Evolutionary conservation across 2,329 filamentous ascomycete genomes (phyloP).

Genomic region (Cytospora chrysosperma): DNA sequence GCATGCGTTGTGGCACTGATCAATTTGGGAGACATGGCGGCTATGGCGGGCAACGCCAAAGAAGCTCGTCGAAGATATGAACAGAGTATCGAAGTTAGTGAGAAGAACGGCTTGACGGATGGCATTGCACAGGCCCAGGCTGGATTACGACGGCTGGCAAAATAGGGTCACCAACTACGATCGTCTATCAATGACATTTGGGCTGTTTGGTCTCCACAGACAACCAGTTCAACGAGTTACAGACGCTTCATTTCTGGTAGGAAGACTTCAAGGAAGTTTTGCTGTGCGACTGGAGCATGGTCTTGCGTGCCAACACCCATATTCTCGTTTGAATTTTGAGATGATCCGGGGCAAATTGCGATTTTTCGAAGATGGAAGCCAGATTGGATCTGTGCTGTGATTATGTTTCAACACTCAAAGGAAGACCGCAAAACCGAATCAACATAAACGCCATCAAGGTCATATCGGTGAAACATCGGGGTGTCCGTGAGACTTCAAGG

Average conservation of each 20-base stretch:
- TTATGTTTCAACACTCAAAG: neutral
- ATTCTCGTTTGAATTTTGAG: neutral
- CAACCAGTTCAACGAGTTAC: neutral
- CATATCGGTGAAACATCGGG: neutral
- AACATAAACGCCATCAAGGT: neutral
- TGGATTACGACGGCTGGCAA: conserved; percentile 39
- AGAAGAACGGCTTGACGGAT: conserved; percentile 50
- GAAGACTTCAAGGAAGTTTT: no score
- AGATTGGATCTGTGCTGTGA: neutral
- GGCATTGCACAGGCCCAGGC: conserved; percentile 54
- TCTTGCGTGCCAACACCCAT: neutral
- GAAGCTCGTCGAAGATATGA: conserved; percentile 68
- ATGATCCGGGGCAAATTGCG: neutral
- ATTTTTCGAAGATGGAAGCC: neutral
- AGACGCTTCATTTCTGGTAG: no score
- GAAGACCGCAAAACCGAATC: neutral
- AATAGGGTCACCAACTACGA: neutral
- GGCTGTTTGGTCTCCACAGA: neutral
- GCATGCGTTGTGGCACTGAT: conserved; percentile 82
- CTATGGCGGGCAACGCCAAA: conserved; percentile 64
- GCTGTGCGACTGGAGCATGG: neutral
- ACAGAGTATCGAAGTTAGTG: conserved; percentile 64
- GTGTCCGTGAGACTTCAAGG: neutral
- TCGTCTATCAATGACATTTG: neutral
- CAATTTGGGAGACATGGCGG: conserved; percentile 81